Evolutionary conservation across 2,329 filamentous ascomycete species (phyloP), one percentile per base, ranked within the genome.

Genomic region (Reticulascus tulasneorum): DNA sequence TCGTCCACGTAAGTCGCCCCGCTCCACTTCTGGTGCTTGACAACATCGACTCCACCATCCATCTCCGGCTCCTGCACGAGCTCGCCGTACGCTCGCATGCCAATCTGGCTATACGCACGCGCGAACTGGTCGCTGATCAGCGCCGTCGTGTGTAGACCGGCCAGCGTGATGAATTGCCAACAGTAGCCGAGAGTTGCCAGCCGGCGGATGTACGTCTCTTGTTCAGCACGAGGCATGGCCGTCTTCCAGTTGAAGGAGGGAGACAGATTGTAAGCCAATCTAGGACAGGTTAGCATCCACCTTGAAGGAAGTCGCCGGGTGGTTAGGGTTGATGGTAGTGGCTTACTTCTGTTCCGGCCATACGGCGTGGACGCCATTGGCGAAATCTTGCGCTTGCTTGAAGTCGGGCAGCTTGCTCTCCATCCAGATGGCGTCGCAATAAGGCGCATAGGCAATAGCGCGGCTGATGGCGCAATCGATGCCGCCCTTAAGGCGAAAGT

Each of bases 91-190:
- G 91, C 93, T 38, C 90, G 82, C 91, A 98, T 98, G 38, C 91
- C 91, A 42, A 84, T 71, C 60, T 79, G 71, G 38, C 84, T 75
- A 62, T 86, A 98, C 31, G 87, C 86, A 58, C 80, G 78, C 42
- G 88, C 82, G 66, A 98, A 98, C 46, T 83, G 80, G 67, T 97
- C 81, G 54, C 83, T 84, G 67, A 95, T 94, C 35, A 98, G 79
- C 23, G 91, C 93, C 5, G 88, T 96, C 45, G 88, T 94, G 73
- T 98, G 93, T 58, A 98, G 76, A 50, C 93, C 93, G 6, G 91
- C 93, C 29, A 98, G 79, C n/a, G 93, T 98, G 72, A 98, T 98
- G 75, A 98, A 98, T 66, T 98, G 93, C 93, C 93, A 98, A 79
- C 88, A 94, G 78, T 98, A 98, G 46, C 93, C 93, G 31, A 98